These are phyloP conservation scores for Aspergillus fischeri DNA, from an alignment of 2,329 filamentous ascomycete genomes.

Conservation along the genomic window DNA sequence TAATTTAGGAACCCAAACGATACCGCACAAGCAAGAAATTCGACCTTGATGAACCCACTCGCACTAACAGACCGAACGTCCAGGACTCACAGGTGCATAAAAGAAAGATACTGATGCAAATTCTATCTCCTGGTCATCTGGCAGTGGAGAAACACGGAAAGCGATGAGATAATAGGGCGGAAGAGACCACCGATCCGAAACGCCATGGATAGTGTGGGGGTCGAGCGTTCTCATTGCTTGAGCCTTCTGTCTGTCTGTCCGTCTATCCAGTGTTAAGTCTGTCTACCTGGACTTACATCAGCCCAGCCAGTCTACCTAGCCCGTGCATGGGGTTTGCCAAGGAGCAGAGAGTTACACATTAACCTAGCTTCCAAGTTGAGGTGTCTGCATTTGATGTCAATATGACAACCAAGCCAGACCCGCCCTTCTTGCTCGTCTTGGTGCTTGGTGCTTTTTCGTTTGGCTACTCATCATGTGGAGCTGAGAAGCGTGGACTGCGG, in stretches of 20 bases:
- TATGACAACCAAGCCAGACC: neutral
- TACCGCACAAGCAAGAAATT: too few relatives aligned
- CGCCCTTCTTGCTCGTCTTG: neutral
- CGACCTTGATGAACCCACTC: too few relatives aligned
- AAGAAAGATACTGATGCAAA: too few relatives aligned
- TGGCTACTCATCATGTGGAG: neutral
- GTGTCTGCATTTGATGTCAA: neutral
- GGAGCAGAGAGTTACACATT: too few relatives aligned
- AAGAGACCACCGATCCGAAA: neutral
- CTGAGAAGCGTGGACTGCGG: too few relatives aligned
- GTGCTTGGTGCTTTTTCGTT: too few relatives aligned
- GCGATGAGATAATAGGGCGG: neutral
- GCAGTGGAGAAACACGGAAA: too few relatives aligned
- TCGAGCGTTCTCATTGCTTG: neutral
- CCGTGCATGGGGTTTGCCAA: too few relatives aligned
- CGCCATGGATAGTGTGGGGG: neutral
- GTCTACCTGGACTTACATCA: neutral
- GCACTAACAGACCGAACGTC: too few relatives aligned
- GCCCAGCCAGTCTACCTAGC: neutral
- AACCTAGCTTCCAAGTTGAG: neutral
- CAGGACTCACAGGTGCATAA: too few relatives aligned
- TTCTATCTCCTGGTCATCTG: too few relatives aligned
- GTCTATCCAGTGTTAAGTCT: neutral
- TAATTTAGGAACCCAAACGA: too few relatives aligned
- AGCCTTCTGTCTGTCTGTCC: neutral